These are phyloP conservation scores for Beta lomatogona DNA, from an alignment of 179 eudicot species.

Conservation along the genomic window DNA sequence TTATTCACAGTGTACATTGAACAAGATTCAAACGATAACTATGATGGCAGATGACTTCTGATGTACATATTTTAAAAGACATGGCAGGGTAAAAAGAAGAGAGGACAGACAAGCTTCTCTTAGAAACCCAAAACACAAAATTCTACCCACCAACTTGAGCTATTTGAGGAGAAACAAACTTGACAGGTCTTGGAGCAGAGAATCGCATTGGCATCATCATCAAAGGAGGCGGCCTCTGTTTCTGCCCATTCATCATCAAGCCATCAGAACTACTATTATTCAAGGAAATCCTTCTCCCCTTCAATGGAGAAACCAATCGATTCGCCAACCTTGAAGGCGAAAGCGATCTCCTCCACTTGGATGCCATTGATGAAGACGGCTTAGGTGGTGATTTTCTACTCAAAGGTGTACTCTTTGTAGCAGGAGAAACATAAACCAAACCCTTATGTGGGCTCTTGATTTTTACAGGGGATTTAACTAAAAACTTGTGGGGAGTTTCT, in stretches of 20 bases:
- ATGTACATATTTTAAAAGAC: not conserved
- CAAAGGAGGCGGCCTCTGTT: constrained; percentile 49
- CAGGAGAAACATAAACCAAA: constrained; percentile 27
- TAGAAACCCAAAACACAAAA: not conserved
- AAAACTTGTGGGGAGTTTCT: constrained; percentile 73
- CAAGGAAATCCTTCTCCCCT: constrained; percentile 49
- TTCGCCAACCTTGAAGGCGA: constrained; percentile 72
- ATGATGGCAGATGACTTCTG: not conserved
- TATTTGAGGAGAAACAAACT: too few species aligned
- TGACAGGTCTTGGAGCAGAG: constrained; percentile 38
- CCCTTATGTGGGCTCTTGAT: constrained; percentile 55
- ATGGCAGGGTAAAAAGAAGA: not conserved
- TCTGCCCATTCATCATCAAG: constrained; percentile 49
- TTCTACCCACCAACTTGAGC: too few species aligned
- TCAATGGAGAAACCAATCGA: constrained; percentile 70
- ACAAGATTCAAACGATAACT: not conserved
- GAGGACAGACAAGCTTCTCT: not conserved
- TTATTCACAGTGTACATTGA: not conserved
- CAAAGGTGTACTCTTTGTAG: constrained; percentile 15
- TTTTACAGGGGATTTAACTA: constrained; percentile 73
- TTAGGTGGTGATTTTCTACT: constrained; percentile 38
- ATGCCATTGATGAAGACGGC: constrained; percentile 38
- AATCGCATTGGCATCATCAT: constrained; percentile 45
- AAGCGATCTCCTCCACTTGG: constrained; percentile 62
- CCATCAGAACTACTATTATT: constrained; percentile 28